Evolutionary conservation across 2,329 filamentous ascomycete genomes (phyloP).

Genomic region (Fusarium robinianum): DNA sequence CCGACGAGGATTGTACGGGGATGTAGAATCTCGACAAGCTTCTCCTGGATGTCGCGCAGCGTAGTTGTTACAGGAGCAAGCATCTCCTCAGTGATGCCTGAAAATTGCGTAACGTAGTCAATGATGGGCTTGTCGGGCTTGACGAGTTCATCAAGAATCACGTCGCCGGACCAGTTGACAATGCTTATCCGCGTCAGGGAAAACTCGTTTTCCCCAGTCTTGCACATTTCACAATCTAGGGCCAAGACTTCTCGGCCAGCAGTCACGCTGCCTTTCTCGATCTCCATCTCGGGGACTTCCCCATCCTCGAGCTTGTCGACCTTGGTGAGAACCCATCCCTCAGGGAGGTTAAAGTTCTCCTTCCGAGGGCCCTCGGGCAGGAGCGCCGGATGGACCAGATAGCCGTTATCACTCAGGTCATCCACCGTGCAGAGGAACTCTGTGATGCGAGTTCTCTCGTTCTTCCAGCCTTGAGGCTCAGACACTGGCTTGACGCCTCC

Average conservation of each 20-base stretch:
- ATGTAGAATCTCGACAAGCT: conserved; percentile 72
- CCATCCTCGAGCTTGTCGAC: conserved; percentile 71
- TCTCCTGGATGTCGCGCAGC: conserved; percentile 78
- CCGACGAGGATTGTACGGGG: conserved; percentile 76
- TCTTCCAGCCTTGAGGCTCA: conserved; percentile 69
- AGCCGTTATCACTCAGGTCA: conserved; percentile 83
- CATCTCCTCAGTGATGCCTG: conserved; percentile 88
- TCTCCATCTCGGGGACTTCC: conserved; percentile 67
- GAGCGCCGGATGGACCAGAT: conserved; percentile 78
- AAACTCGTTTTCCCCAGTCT: conserved; percentile 77
- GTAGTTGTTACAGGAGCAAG: conserved; percentile 83
- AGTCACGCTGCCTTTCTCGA: conserved; percentile 81
- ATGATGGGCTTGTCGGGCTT: conserved; percentile 86
- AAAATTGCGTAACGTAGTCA: conserved; percentile 90
- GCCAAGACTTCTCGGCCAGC: conserved; percentile 79
- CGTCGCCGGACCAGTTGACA: conserved; percentile 80
- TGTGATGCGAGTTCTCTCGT: conserved; percentile 80
- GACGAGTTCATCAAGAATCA: conserved; percentile 87
- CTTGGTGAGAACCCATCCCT: conserved; percentile 82
- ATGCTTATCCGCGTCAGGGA: conserved; percentile 89
- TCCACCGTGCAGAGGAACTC: conserved; percentile 73
- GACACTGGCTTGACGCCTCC: conserved; percentile 62
- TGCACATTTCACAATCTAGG: conserved; percentile 97
- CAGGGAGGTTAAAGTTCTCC: conserved; percentile 57
- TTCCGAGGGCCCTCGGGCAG: conserved; percentile 62